Base-by-base conservation (phyloP, 192 early-diverging fungal species). In the Entophlyctis luteolus region DNA sequence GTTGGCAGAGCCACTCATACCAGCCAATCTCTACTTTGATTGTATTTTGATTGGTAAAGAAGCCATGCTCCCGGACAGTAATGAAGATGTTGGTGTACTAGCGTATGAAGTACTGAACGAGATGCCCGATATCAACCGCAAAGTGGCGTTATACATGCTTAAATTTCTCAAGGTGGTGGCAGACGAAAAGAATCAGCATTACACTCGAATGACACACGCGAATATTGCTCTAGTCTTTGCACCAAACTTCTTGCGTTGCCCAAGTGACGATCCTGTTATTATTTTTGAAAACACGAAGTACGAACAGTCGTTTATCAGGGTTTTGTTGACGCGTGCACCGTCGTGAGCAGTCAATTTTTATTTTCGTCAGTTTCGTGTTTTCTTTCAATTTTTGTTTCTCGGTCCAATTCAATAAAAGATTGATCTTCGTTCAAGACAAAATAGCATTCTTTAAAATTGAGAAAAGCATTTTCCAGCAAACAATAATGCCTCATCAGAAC, bases 201-300 rank as follows among this genome's bases (percentile, higher is more conserved):
- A 80, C 12, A 97, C 96, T n/a, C 88, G 90, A 77, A 98, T 98
- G 96, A 89, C 84, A 29, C 74, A 89, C 33, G 79, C 81, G 65
- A 98, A 97, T 57, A 68, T 98, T 50, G 96, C 96, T 12, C 90
- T 98, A 82, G 92, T 98, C 8, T 97, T 96, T 82, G 94, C 93
- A 22, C 96, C 96, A n/a, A 90, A 90, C 45, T 88, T 96, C 53
- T 75, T 98, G 49, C 81, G 94, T 38, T 94, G 91, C 71, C 94
- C 94, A 22, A 76, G 76, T 38, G 83, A 84, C 38, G 76, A 81
- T 38, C 81, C 80, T 18, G 63, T 74, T 18, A 66, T 71, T 3
- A 86, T 86, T 48, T 86, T 86, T 62, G 84, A 86, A 68, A 86
- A 84, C 68, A 86, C 84, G 33, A 85, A 85, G 75, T 85, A 68